Conservation (phyloP, 2,329 filamentous ascomycete species). For the Chaetoscypha palmicola region DNA sequence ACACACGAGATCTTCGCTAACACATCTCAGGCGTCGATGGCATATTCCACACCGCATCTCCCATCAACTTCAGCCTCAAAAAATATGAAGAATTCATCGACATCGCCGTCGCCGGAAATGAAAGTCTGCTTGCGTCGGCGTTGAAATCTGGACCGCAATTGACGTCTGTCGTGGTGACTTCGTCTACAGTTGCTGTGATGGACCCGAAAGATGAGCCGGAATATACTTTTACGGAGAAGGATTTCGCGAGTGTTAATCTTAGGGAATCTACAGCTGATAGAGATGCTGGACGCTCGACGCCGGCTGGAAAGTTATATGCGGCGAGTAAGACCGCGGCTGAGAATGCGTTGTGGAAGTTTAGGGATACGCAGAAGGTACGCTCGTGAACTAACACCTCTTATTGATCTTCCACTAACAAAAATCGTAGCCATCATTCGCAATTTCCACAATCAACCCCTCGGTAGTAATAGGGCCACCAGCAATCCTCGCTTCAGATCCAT, state of each 20-base stretch:
- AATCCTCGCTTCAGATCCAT: slow-evolving; percentile 26
- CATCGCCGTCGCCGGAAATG: slow-evolving; percentile 24
- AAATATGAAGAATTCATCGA: slow-evolving; percentile 28
- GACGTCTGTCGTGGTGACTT: slow-evolving; percentile 37
- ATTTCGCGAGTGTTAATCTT: slow-evolving; percentile 30
- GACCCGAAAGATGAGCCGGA: slow-evolving; percentile 19
- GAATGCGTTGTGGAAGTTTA: slow-evolving; percentile 34
- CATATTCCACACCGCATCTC: slow-evolving; percentile 29
- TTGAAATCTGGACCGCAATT: slow-evolving; percentile 32
- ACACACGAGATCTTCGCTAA: too few species aligned
- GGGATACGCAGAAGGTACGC: slow-evolving; percentile 29
- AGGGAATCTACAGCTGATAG: slow-evolving; percentile 29
- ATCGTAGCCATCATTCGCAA: slow-evolving; percentile 33
- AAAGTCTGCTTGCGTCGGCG: slow-evolving; percentile 26
- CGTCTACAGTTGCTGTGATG: slow-evolving; percentile 27
- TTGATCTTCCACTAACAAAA: background rate
- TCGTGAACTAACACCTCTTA: slow-evolving; percentile 5
- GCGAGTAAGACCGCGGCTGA: slow-evolving; percentile 37
- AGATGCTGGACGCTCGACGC: slow-evolving; percentile 18
- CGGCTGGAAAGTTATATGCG: slow-evolving; percentile 27
- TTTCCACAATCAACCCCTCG: slow-evolving; percentile 36
- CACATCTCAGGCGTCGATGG: slow-evolving; percentile 27
- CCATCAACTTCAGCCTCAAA: slow-evolving; percentile 27
- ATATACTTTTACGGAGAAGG: slow-evolving; percentile 22
- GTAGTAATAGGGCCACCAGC: slow-evolving; percentile 38